phyloP scores from a whole-genome alignment of 2,329 filamentous ascomycete genomes.

The Ceratocystis papillata region DNA sequence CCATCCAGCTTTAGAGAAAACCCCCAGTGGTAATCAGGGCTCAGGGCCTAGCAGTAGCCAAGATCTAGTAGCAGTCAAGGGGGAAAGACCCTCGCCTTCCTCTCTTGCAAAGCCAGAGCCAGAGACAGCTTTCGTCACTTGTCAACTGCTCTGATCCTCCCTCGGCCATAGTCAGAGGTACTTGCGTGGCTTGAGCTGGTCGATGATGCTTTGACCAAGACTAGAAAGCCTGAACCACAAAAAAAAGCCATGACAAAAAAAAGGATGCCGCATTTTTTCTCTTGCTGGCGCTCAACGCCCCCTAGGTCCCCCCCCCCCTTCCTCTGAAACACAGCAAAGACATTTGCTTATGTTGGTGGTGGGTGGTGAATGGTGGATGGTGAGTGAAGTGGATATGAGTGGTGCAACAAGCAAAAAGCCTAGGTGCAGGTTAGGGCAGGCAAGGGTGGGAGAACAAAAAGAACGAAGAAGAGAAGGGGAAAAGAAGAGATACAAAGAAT shows the following conservation, averaged over 20 bases:
- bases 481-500: slow-evolving; percentile 3
- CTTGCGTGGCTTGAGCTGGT: slow-evolving; percentile 4
- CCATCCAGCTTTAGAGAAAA: background rate
- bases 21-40: background rate
- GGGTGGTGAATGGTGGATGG: background rate
- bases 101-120: background rate
- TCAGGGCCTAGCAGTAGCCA: background rate
- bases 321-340: slow-evolving; percentile 11
- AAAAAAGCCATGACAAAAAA: background rate
- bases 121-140: slow-evolving; percentile 11
- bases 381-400: background rate
- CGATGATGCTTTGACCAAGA: background rate
- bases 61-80: no score
- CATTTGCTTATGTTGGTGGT: background rate
- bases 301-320: background rate
- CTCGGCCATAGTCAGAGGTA: background rate
- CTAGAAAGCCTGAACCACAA: background rate
- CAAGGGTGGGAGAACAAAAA: background rate
- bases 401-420: background rate
- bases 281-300: background rate
- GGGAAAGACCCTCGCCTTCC: no score
- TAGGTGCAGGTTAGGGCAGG: background rate
- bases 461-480: background rate
- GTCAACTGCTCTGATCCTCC: slow-evolving; percentile 3
- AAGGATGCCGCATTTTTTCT: background rate